Evolutionary conservation across 805 yeast species (phyloP), one percentile per base, ranked within the genome.

Genomic region (Ogataea nonfermentans): DNA sequence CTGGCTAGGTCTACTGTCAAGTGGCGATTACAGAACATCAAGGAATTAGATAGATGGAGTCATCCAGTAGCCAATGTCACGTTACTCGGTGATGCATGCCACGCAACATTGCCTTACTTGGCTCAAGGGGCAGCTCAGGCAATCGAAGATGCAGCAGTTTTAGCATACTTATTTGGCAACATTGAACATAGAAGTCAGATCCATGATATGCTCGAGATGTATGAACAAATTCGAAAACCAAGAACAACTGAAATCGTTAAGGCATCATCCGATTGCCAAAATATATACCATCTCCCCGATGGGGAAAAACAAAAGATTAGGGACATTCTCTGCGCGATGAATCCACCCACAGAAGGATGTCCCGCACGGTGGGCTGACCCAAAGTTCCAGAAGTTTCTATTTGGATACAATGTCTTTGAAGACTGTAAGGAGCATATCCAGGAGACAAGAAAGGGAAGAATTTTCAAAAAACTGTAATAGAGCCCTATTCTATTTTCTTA

Each of bases 101-200:
- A 47, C 27, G 51, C 51, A 5, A 47, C 51, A 2, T 27, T 47
- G 19, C 51, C 51, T 4, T 47, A 47, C 25, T 16, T 47, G 20
- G 51, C 51, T 4, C 51, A 47, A 20, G 51, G 51, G 23, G 51
- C 51, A 15, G 51, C 51, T 4, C 51, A 47, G 29, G 51, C 51
- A 3, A 40, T 47, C 13, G 51, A 47, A 24, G 51, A 47, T 32
- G 51, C 47, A 2, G 51, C 45, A 9, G 44, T 44, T 2, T 17
- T 47, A 28, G 44, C 51, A 5, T 43, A 38, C 24, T 37, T 47
- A 6, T 47, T 47, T 29, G 48, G 51, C 9, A 43, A 35, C 19
- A 24, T 47, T 13, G 35, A 35, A 15, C 27, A 43, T 26, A 40
- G 22, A 30, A 9, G 9, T 8, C 46, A 47, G 28, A 41, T 47